Evolutionary conservation across 2,329 filamentous ascomycete genomes (phyloP).

Genomic region (Pestalotiopsis sp.): DNA sequence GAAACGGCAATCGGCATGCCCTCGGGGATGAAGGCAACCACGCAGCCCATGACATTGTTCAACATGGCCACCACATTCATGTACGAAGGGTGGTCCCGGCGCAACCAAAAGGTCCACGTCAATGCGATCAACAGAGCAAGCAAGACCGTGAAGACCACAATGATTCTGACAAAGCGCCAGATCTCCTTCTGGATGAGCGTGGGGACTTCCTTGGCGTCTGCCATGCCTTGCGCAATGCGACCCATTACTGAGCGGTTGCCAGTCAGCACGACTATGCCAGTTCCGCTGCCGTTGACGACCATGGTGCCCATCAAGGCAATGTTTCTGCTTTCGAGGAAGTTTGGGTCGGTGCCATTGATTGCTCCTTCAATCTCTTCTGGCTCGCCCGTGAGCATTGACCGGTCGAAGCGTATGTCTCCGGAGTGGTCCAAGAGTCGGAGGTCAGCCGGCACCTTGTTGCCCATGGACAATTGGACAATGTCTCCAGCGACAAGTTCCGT

Average conservation of each 20-base stretch:
- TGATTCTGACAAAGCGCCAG: conserved; percentile 41
- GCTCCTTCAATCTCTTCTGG: conserved; percentile 6
- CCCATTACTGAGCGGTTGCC: conserved; percentile 44
- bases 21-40: conserved; percentile 31
- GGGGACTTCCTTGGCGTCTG: conserved; percentile 37
- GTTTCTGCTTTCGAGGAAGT: conserved; percentile 46
- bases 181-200: conserved; percentile 47
- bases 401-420: conserved; percentile 45
- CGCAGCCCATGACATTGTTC: conserved; percentile 47
- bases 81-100: conserved; percentile 36
- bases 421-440: conserved; percentile 44
- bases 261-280: conserved; percentile 43
- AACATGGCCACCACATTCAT: conserved; percentile 47
- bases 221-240: conserved; percentile 40
- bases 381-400: conserved; percentile 44
- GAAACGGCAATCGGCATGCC: conserved; percentile 31
- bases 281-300: conserved; percentile 42
- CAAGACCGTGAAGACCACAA: conserved; percentile 28
- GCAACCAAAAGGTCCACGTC: conserved; percentile 47
- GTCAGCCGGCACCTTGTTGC: conserved; percentile 52
- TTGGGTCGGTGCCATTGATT: conserved; percentile 20
- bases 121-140: conserved; percentile 40
- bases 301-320: conserved; percentile 46
- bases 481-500: conserved; percentile 49
- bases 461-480: conserved; percentile 46